Evolutionary conservation across 495 filamentous ascomycete genomes (phyloP).

Genomic region (Neurospora hispaniola): DNA sequence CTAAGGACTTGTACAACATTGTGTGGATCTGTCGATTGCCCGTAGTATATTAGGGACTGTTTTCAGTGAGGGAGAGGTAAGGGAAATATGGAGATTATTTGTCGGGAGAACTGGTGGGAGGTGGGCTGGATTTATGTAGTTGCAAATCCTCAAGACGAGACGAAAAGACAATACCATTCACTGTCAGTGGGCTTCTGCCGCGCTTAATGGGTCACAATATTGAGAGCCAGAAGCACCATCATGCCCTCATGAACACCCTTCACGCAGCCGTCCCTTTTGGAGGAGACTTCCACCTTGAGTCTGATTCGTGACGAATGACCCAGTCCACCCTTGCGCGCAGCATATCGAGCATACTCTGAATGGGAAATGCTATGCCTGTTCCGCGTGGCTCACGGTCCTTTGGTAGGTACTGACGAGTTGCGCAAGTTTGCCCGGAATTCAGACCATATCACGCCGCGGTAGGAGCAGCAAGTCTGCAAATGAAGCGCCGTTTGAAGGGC

Average conservation of each 20-base stretch:
- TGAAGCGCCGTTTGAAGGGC: background rate
- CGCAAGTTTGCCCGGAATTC: background rate
- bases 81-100: background rate
- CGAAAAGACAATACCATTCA: background rate
- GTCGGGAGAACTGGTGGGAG: background rate
- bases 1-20: slow-evolving; percentile 6
- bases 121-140: background rate
- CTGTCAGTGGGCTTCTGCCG: background rate
- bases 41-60: background rate
- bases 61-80: background rate
- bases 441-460: background rate
- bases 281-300: background rate
- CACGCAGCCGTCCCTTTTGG: background rate
- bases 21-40: background rate
- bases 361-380: background rate
- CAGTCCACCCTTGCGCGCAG: background rate
- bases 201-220: background rate
- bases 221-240: background rate
- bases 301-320: background rate
- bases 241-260: background rate
- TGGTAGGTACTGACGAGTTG: background rate
- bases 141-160: background rate
- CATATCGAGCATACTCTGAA: background rate
- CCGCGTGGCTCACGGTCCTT: background rate
- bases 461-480: too few species aligned